Evolutionary conservation across 306 rosid species (phyloP).

Genomic region (Parietaria judaica): DNA sequence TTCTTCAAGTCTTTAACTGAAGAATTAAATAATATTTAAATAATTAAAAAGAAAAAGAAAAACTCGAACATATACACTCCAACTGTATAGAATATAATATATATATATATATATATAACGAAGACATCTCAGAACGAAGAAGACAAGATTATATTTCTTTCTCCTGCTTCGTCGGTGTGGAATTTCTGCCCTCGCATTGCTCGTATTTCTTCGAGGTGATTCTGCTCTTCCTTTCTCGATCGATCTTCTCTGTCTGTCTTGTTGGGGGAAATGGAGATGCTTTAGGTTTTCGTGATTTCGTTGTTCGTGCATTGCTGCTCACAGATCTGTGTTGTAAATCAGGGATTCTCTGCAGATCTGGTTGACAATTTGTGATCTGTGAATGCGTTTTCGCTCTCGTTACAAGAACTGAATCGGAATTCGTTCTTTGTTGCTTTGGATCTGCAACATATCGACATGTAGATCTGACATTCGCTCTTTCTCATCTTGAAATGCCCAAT

Average conservation of each 20-base stretch:
- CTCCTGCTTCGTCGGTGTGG: slow-evolving; percentile 21
- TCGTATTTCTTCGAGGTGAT: slow-evolving; percentile 24
- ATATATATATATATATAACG: slow-evolving; percentile 25
- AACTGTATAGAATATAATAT: too few relatives aligned
- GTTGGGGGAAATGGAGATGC: background rate
- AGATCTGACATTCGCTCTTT: slow-evolving; percentile 3
- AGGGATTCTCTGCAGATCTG: slow-evolving; percentile 32
- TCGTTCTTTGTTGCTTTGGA: slow-evolving; percentile 21
- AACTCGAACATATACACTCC: background rate
- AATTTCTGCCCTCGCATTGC: slow-evolving; percentile 10
- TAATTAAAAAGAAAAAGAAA: too few relatives aligned
- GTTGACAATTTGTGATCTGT: background rate
- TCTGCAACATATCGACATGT: slow-evolving; percentile 15
- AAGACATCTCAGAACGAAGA: slow-evolving; percentile 14
- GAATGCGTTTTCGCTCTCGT: background rate
- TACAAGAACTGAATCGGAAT: slow-evolving; percentile 6
- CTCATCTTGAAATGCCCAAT: background rate
- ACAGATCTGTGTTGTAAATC: slow-evolving; percentile 30
- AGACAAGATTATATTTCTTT: slow-evolving; percentile 1
- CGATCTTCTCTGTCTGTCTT: background rate
- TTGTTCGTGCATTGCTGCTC: background rate
- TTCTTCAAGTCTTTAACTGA: slow-evolving; percentile 12
- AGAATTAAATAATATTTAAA: too few relatives aligned
- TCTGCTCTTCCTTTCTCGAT: background rate
- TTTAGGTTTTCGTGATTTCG: background rate